Percentiles rank a stretch among this genome's conserved stretches.
Evolutionary conservation across 2,329 filamentous ascomycete species (phyloP).

Genomic region (Botrytis byssoidea): DNA sequence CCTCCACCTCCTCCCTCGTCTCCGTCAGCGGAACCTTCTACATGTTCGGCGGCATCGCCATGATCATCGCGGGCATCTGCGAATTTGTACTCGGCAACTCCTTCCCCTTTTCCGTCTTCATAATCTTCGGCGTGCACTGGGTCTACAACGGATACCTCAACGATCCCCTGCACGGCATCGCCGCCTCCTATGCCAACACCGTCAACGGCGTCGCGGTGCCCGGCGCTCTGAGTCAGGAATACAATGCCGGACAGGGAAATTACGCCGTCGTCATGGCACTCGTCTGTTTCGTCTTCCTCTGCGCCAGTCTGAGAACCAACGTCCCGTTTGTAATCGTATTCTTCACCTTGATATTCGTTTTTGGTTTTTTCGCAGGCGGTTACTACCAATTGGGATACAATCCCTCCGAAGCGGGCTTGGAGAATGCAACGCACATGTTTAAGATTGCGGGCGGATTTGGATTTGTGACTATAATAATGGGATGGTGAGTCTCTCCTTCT

Average conservation of each 20-base stretch:
- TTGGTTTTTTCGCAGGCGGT: slow-evolving; percentile 20
- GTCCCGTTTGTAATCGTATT: slow-evolving; percentile 26
- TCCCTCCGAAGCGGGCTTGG: slow-evolving; percentile 16
- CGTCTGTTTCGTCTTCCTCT: slow-evolving; percentile 21
- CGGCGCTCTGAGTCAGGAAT: slow-evolving; percentile 14
- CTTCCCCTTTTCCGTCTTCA: slow-evolving; percentile 25
- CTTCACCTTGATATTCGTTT: slow-evolving; percentile 22
- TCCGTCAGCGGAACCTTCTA: slow-evolving; percentile 18
- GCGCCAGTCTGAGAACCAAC: slow-evolving; percentile 21
- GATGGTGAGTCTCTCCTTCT: slow-evolving; percentile 8
- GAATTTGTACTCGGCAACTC: slow-evolving; percentile 28
- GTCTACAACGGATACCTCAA: slow-evolving; percentile 42
- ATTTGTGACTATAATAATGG: slow-evolving; percentile 23
- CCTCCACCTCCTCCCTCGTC: slow-evolving; percentile 14
- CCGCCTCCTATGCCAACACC: slow-evolving; percentile 56
- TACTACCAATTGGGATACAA: slow-evolving; percentile 23
- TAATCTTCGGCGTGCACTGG: slow-evolving; percentile 23
- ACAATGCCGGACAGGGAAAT: slow-evolving; percentile 25
- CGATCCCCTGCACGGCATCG: slow-evolving; percentile 63
- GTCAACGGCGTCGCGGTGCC: not conserved
- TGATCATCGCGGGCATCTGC: slow-evolving; percentile 24
- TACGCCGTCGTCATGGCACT: slow-evolving; percentile 24
- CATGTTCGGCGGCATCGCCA: slow-evolving; percentile 24
- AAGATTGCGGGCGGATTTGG: slow-evolving; percentile 27
- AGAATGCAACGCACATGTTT: slow-evolving; percentile 21